Evolutionary conservation across 179 eudicot genomes (phyloP).

Genomic region (Pouteria campechiana): DNA sequence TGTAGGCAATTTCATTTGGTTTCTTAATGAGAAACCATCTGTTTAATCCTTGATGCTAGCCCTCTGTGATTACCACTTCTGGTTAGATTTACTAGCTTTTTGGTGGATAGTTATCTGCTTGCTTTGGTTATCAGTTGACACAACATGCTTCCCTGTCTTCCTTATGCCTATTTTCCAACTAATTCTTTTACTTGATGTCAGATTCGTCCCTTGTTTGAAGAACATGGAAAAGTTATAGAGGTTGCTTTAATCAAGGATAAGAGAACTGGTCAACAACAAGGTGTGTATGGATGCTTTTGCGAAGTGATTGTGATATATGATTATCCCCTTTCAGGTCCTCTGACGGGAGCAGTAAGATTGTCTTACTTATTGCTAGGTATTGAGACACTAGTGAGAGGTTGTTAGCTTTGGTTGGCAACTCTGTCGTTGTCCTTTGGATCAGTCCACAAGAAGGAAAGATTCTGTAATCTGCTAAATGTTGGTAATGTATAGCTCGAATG

Average conservation of each 20-base stretch:
- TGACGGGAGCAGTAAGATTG: slow-evolving; percentile 67
- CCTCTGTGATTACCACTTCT: too few relatives aligned
- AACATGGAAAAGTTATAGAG: slow-evolving; percentile 84
- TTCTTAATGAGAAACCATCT: too few relatives aligned
- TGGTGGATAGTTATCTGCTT: too few relatives aligned
- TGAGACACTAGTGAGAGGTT: slow-evolving; percentile 37
- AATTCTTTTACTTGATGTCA: slow-evolving; percentile 16
- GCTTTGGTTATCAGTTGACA: too few relatives aligned
- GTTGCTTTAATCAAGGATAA: slow-evolving; percentile 92
- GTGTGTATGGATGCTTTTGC: slow-evolving; percentile 31
- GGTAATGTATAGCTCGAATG: too few relatives aligned
- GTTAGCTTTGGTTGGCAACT: slow-evolving; percentile 45
- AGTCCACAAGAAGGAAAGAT: slow-evolving; percentile 42
- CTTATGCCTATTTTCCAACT: not conserved
- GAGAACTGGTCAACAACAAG: slow-evolving; percentile 92
- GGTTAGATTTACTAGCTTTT: too few relatives aligned
- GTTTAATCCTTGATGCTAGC: too few relatives aligned
- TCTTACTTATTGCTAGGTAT: slow-evolving; percentile 53
- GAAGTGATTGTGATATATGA: slow-evolving; percentile 11
- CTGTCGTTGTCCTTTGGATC: slow-evolving; percentile 39
- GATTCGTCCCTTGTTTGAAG: slow-evolving; percentile 86
- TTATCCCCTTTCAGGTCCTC: slow-evolving; percentile 72
- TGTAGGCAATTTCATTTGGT: not conserved
- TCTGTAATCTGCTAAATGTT: too few relatives aligned
- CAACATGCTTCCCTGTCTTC: too few relatives aligned